Evolutionary conservation across 1,139 yeast species (phyloP).

Genomic region (Geotrichum candidum): DNA sequence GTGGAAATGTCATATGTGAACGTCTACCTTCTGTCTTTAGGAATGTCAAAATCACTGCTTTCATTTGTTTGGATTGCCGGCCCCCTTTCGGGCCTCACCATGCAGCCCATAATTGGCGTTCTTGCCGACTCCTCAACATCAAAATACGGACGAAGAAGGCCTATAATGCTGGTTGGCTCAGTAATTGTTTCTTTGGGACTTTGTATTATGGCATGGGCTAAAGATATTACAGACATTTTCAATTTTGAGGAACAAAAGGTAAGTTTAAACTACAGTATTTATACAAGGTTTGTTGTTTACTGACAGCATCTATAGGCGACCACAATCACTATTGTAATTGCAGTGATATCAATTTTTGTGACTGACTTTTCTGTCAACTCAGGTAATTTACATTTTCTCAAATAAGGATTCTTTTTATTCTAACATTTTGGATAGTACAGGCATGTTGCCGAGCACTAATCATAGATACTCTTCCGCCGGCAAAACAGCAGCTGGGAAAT

Average conservation of each 20-base stretch:
- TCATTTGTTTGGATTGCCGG: constrained; percentile 61
- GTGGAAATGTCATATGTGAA: constrained; percentile 39
- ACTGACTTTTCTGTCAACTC: constrained; percentile 50
- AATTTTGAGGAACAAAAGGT: constrained; percentile 11
- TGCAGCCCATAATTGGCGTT: constrained; percentile 55
- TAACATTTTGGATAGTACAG: constrained; percentile 40
- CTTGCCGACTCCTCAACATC: constrained; percentile 47
- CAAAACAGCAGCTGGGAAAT: constrained; percentile 52
- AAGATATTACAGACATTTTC: constrained; percentile 31
- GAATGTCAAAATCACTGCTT: constrained; percentile 47
- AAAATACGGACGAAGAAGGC: constrained; percentile 47
- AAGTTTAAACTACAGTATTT: not conserved
- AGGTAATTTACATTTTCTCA: not conserved
- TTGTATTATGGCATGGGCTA: constrained; percentile 44
- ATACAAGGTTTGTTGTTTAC: constrained; percentile 10
- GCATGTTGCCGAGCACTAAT: constrained; percentile 56
- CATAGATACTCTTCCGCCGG: constrained; percentile 50
- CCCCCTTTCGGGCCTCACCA: constrained; percentile 53
- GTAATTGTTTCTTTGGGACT: constrained; percentile 43
- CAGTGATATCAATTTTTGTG: constrained; percentile 46
- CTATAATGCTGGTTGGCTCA: constrained; percentile 51
- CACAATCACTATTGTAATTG: constrained; percentile 39
- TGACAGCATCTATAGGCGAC: not conserved
- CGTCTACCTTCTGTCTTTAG: constrained; percentile 43
- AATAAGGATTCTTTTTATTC: not conserved